Evolutionary conservation across 2,329 filamentous ascomycete genomes (phyloP).

Genomic region (Pestalotiopsis sp.): DNA sequence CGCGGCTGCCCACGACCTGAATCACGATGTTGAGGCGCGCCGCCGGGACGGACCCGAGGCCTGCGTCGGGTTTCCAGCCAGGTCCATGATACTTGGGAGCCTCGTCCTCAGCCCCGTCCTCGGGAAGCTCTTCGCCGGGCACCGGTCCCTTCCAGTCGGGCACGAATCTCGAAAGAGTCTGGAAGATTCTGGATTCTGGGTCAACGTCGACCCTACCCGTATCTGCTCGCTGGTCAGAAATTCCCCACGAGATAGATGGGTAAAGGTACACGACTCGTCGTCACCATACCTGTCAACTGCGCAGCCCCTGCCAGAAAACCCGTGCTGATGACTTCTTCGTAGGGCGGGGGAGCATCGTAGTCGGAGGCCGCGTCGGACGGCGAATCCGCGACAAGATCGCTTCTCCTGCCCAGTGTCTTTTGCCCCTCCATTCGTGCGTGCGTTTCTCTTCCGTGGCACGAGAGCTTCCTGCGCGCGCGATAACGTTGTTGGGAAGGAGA

Average conservation of each 20-base stretch:
- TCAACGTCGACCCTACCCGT: neutral
- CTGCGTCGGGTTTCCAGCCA: neutral
- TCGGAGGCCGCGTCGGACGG: neutral
- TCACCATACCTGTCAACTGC: neutral
- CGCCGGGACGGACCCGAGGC: neutral
- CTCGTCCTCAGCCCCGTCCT: neutral
- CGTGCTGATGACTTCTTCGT: neutral
- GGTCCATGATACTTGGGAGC: neutral
- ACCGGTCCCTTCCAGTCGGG: neutral
- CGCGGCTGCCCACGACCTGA: conserved; percentile 74
- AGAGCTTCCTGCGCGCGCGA: too few relatives aligned
- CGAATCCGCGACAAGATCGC: neutral
- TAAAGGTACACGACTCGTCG: neutral
- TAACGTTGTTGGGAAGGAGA: too few relatives aligned
- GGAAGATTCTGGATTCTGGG: neutral
- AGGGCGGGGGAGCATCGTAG: neutral
- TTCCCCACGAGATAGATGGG: neutral
- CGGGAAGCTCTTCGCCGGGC: neutral
- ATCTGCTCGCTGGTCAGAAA: neutral
- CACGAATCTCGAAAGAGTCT: neutral
- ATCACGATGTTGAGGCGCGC: conserved; percentile 68
- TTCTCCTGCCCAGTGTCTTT: too few relatives aligned
- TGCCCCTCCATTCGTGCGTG: too few relatives aligned
- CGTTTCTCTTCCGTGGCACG: too few relatives aligned
- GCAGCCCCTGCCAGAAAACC: neutral